Conservation (phyloP, 2,329 filamentous ascomycete genomes). For the Capronia coronata region DNA sequence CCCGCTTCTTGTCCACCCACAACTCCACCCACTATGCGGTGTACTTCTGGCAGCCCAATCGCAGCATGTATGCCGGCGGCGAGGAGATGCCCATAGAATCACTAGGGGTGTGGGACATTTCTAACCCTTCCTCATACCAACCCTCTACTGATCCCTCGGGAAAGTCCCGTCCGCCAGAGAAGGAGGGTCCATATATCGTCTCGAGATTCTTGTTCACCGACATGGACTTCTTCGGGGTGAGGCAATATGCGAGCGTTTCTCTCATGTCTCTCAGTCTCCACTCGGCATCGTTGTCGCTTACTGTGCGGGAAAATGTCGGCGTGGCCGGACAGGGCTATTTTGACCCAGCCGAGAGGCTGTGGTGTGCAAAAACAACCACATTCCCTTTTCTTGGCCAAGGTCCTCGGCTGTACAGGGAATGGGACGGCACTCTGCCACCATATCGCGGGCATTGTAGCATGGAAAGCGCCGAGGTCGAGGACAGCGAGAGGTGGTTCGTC, state of each 20-base stretch:
- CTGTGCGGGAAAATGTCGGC: slow-evolving; percentile 51
- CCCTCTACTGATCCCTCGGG: slow-evolving; percentile 48
- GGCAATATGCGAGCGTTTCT: slow-evolving; percentile 47
- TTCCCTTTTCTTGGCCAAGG: slow-evolving; percentile 50
- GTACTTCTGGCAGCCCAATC: slow-evolving; percentile 57
- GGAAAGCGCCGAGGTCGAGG: slow-evolving; percentile 32
- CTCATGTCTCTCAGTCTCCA: slow-evolving; percentile 50
- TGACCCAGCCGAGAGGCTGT: slow-evolving; percentile 35
- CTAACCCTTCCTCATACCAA: slow-evolving; percentile 43
- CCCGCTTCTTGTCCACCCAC: slow-evolving; percentile 59
- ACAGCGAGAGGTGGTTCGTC: slow-evolving; percentile 33
- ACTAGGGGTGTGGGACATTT: slow-evolving; percentile 56
- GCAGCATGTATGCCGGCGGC: slow-evolving; percentile 47
- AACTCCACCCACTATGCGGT: slow-evolving; percentile 54
- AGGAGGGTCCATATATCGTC: slow-evolving; percentile 42
- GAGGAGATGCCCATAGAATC: slow-evolving; percentile 54
- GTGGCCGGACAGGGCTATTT: slow-evolving; percentile 46
- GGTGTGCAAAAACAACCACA: slow-evolving; percentile 46
- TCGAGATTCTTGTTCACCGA: slow-evolving; percentile 47
- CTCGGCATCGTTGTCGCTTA: slow-evolving; percentile 42
- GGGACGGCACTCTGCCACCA: slow-evolving; percentile 42
- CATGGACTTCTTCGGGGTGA: slow-evolving; percentile 48
- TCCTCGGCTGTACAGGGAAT: slow-evolving; percentile 46
- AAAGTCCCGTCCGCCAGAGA: slow-evolving; percentile 33
- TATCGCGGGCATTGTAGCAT: slow-evolving; percentile 39